Evolutionary conservation across 495 filamentous ascomycete species (phyloP), one percentile per base, ranked within the genome.

Genomic region (Penicillium simplicissimum): DNA sequence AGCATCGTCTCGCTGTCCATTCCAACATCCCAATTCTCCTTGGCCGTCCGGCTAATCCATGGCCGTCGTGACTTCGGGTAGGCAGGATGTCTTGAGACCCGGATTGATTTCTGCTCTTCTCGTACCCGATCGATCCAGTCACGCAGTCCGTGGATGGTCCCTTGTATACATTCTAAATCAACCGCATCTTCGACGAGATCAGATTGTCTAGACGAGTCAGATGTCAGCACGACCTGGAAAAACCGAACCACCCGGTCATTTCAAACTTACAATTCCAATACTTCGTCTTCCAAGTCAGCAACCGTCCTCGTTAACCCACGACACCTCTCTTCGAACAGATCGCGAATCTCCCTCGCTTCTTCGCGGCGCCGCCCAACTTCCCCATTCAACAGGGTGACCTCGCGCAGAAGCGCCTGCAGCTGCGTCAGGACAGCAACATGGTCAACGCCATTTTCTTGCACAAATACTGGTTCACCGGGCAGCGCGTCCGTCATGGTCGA

Each of bases 111-210:
- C 28, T 70, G 69, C 49, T 70, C 61, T 47, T 63, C 61, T 10
- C 66, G 64, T 66, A 74, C 67, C 19, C 64, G 54, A 19, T 67
- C 55, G 21, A 77, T 62, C 73, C 74, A 79, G 15, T 58, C 59
- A 36, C 73, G 69, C 5, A 79, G 62, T 4, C 73, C 74, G n/a
- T 56, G 68, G 17, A 79, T 61, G 3, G 74, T 79, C 6, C 75
- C 75, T 31, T 71, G 71, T 23, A 78, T 71, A 5, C 70, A 71
- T 64, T 79, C 75, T 11, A 73, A 54, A 36, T 78, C 74, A 15
- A 76, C 62, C 14, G 71, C 67, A 21, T 73, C 70, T 60, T 77
- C 71, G 17, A 67, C 47, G 21, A 76, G 66, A 51, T 78, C 71
- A 7, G 65, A 59, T 53, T 72, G 58, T 37, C 76, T 79, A 25